These are phyloP conservation scores for Daldinia grandis DNA, from an alignment of 495 filamentous ascomycete genomes.

Conservation along the genomic window DNA sequence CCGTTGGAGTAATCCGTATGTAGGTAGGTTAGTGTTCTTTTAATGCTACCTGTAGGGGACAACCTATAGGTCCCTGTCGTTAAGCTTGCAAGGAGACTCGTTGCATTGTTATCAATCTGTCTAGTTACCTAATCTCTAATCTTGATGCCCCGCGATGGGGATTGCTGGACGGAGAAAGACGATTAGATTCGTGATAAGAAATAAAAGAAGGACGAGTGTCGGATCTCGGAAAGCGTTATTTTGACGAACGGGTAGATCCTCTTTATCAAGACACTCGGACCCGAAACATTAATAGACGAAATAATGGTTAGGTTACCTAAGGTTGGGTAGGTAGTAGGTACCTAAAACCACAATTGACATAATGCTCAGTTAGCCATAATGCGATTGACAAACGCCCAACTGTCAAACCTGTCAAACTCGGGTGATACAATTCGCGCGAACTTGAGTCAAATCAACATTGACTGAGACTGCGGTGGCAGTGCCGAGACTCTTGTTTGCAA, in stretches of 20 bases:
- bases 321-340: not conserved
- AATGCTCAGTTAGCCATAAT: slow-evolving; percentile 9
- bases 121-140: not conserved
- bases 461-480: slow-evolving; percentile 1
- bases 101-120: slow-evolving; percentile 15
- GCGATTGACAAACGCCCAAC: slow-evolving; percentile 24
- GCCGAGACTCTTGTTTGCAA: slow-evolving; percentile 4
- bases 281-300: slow-evolving; percentile 35
- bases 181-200: slow-evolving; percentile 23
- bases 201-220: slow-evolving; percentile 17
- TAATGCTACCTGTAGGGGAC: not conserved
- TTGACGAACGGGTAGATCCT: slow-evolving; percentile 37
- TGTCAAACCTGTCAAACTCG: slow-evolving; percentile 15
- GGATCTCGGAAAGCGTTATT: slow-evolving; percentile 40
- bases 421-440: slow-evolving; percentile 21
- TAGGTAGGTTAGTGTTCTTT: too few species aligned
- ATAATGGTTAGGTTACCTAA: not conserved
- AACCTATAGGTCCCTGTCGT: not conserved
- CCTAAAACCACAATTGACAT: too few species aligned
- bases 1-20: slow-evolving; percentile 5
- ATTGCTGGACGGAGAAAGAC: not conserved
- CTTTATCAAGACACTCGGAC: slow-evolving; percentile 36
- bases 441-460: slow-evolving; percentile 3
- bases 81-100: not conserved
- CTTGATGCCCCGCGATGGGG: slow-evolving; percentile 22